phyloP scores from a whole-genome alignment of 2,329 filamentous ascomycete genomes.

The Acephala macrosclerotiorum region DNA sequence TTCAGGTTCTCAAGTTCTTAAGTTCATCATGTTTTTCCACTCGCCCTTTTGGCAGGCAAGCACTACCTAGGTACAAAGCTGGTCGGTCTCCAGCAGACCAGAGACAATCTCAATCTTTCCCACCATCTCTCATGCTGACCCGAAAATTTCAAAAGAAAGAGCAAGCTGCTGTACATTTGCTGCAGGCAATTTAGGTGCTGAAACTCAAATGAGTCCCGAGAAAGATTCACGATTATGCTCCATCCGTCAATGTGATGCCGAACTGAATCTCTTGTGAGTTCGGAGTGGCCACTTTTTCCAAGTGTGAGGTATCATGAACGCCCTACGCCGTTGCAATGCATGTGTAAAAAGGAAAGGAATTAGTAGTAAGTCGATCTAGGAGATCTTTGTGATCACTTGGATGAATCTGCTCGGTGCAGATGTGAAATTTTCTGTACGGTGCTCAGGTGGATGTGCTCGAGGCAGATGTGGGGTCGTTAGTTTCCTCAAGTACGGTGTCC shows the following conservation, averaged over 20 bases:
- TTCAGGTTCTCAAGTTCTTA: neutral
- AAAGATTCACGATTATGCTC: slow-evolving; percentile 1
- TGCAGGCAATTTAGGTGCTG: neutral
- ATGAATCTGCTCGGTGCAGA: neutral
- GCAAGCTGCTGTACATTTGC: slow-evolving; percentile 7
- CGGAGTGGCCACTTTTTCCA: neutral
- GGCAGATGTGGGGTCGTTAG: neutral
- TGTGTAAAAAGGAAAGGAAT: slow-evolving; percentile 12
- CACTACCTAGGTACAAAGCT: neutral
- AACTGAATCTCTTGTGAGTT: neutral
- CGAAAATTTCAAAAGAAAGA: neutral
- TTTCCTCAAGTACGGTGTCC: slow-evolving; percentile 33
- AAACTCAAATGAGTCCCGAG: neutral
- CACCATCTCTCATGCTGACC: neutral
- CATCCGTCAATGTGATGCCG: slow-evolving; percentile 1
- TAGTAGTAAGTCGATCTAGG: neutral
- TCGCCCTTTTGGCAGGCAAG: neutral
- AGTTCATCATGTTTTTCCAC: neutral
- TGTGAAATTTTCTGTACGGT: neutral
- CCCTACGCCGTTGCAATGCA: slow-evolving; percentile 24
- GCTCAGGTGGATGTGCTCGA: neutral
- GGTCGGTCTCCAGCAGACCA: neutral
- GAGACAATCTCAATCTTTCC: neutral
- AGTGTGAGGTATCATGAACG: slow-evolving; percentile 9
- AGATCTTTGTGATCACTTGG: neutral